Conservation (phyloP, 140 eudicot species). For the Ambrosia hybrid region DNA sequence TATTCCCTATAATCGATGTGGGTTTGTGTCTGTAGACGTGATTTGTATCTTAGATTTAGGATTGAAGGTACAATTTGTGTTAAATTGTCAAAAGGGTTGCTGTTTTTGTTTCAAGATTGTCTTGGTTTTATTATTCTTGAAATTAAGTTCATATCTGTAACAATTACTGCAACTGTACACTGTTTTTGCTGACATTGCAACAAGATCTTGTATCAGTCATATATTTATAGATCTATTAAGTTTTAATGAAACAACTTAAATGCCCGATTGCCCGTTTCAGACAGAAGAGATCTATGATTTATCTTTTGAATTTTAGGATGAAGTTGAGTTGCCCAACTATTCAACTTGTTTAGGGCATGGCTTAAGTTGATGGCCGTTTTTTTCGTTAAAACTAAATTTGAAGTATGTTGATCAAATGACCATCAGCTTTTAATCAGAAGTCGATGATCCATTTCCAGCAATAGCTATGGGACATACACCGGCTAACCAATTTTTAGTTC, state of each 20-base stretch:
- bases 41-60: not conserved
- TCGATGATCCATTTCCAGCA: not conserved
- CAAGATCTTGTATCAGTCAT: not conserved
- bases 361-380: too few relatives aligned
- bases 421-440: not conserved
- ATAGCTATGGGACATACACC: not conserved
- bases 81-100: conserved; percentile 15
- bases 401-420: too few relatives aligned
- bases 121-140: not conserved
- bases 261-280: too few relatives aligned
- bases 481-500: not conserved
- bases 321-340: not conserved
- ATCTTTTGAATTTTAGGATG: conserved; percentile 8
- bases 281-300: too few relatives aligned
- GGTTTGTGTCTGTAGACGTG: not conserved
- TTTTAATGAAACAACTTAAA: too few relatives aligned
- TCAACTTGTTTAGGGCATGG: not conserved
- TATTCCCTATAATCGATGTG: conserved; percentile 21
- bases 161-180: not conserved
- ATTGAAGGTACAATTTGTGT: not conserved
- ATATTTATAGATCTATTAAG: not conserved
- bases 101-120: not conserved
- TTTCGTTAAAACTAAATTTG: too few relatives aligned
- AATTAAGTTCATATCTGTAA: not conserved
- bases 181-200: conserved; percentile 2